phyloP scores from a whole-genome alignment of 106 monocot genomes.

The Gastrodia elata region DNA sequence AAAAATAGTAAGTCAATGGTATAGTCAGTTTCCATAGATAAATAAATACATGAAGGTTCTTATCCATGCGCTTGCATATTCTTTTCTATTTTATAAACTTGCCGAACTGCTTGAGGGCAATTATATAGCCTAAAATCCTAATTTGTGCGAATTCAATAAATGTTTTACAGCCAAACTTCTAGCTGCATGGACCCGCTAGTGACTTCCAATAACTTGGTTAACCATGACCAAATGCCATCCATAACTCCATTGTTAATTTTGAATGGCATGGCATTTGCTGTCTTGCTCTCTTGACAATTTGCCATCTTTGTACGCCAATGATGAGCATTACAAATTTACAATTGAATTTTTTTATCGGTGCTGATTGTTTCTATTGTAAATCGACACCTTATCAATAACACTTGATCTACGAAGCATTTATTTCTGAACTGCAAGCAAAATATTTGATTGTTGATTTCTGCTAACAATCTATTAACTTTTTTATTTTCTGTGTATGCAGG shows the following conservation, averaged over 20 bases:
- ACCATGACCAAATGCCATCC: background rate
- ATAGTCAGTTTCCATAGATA: no score
- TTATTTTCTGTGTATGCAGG: constrained; percentile 28
- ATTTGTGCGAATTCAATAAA: no score
- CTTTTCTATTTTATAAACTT: no score
- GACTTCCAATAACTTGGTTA: no score
- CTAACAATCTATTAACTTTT: background rate
- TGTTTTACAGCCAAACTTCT: no score
- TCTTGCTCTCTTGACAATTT: background rate
- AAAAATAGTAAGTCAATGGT: no score
- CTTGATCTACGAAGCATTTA: background rate
- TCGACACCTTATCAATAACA: background rate
- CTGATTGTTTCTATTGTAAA: background rate
- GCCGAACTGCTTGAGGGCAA: no score
- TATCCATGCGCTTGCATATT: no score
- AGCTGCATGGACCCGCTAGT: no score
- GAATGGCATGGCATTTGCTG: background rate
- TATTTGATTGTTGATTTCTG: background rate
- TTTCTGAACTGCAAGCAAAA: background rate
- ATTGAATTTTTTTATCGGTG: background rate
- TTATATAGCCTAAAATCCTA: no score
- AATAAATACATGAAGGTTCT: no score
- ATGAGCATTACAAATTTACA: no score
- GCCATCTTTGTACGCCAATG: background rate
- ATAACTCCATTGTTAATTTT: background rate